Evolutionary conservation across 2,329 filamentous ascomycete genomes (phyloP).

Genomic region (Alternaria burnsii): DNA sequence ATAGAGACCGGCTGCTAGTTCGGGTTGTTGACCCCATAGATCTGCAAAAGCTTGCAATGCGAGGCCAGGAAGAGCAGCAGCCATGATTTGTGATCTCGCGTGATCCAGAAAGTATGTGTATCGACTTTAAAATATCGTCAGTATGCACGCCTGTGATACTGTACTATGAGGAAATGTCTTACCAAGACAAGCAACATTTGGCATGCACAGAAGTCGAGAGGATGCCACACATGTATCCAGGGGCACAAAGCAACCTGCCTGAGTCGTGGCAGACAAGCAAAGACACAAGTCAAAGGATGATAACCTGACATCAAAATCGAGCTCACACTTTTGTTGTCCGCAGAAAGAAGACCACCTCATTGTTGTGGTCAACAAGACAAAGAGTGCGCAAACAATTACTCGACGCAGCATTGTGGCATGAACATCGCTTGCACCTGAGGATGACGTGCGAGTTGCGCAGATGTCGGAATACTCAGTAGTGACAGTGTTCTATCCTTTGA

Average conservation of each 20-base stretch:
- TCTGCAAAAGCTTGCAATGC: slow-evolving; percentile 1
- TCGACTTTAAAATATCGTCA: neutral
- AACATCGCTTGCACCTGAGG: neutral
- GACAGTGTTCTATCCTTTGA: neutral
- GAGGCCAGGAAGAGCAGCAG: neutral
- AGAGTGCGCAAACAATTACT: neutral
- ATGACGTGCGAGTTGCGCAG: neutral
- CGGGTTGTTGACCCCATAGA: neutral
- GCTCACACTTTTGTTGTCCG: neutral
- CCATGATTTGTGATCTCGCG: neutral
- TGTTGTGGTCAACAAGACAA: slow-evolving; percentile 1
- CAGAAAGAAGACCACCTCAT: neutral
- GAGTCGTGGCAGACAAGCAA: neutral
- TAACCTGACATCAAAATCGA: neutral
- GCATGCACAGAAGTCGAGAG: neutral
- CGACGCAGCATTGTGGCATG: neutral
- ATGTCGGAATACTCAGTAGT: neutral
- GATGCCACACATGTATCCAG: neutral
- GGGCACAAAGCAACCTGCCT: neutral
- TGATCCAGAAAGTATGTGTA: neutral
- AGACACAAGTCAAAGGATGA: neutral
- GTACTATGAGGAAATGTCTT: neutral
- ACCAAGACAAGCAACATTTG: neutral
- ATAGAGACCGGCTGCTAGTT: slow-evolving; percentile 1
- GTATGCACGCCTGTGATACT: neutral